Evolutionary conservation across 768 basidiomycete genomes (phyloP).

Genomic region (Tubosaeta sp.): DNA sequence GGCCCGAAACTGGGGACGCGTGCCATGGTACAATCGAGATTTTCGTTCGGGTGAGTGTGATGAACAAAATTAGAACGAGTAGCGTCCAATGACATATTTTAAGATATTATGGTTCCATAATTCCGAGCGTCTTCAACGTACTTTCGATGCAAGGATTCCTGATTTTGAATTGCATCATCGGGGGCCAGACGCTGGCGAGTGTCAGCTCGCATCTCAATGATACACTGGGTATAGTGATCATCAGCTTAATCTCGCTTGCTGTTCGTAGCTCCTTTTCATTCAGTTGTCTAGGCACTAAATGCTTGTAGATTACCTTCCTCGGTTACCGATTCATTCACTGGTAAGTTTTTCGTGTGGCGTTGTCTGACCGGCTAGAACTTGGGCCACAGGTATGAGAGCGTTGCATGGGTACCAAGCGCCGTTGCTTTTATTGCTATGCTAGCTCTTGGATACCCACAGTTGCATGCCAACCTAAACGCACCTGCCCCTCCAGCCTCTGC

Average conservation of each 20-base stretch:
- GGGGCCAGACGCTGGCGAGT: slow-evolving; percentile 56
- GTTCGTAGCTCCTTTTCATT: slow-evolving; percentile 15
- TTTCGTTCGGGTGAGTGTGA: slow-evolving; percentile 44
- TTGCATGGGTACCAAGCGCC: slow-evolving; percentile 72
- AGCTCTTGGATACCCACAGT: slow-evolving; percentile 67
- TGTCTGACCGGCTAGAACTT: background rate
- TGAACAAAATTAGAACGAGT: slow-evolving; percentile 10
- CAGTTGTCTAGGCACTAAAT: background rate
- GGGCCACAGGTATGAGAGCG: slow-evolving; percentile 58
- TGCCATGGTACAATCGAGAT: slow-evolving; percentile 56
- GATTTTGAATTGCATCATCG: slow-evolving; percentile 58
- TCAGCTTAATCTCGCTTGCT: slow-evolving; percentile 27
- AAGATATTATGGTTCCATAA: slow-evolving; percentile 38
- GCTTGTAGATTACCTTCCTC: slow-evolving; percentile 52
- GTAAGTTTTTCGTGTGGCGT: slow-evolving; percentile 25
- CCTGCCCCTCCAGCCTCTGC: slow-evolving; percentile 35
- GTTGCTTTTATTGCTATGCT: slow-evolving; percentile 64
- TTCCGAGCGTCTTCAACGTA: slow-evolving; percentile 45
- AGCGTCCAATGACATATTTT: slow-evolving; percentile 1
- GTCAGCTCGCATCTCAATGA: slow-evolving; percentile 34
- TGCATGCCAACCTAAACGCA: slow-evolving; percentile 41
- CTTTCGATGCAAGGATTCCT: slow-evolving; percentile 52
- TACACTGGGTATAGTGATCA: slow-evolving; percentile 33
- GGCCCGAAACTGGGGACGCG: slow-evolving; percentile 54
- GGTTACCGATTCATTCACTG: slow-evolving; percentile 60